Evolutionary conservation across 139 green algal species (phyloP).

Genomic region (Auxenochlorella pyrenoidosa): DNA sequence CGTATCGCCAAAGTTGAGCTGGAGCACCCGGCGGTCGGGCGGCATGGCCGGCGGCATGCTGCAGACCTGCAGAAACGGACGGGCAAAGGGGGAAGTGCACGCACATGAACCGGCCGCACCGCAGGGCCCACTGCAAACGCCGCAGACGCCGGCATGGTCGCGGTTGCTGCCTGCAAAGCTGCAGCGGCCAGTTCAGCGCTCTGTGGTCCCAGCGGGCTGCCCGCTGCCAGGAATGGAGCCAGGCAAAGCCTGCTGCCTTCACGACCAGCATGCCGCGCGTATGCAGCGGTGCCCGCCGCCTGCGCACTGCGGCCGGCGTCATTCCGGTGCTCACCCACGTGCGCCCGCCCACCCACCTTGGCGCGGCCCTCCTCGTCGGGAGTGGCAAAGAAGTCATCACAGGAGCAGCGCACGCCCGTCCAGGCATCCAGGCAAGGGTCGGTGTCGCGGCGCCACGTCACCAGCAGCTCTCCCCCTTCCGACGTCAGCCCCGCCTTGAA

Average conservation of each 20-base stretch:
- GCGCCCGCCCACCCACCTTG: not conserved
- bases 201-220: not conserved
- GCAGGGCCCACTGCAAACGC: no score
- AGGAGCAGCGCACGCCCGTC: constrained; percentile 50
- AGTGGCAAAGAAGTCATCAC: constrained; percentile 12
- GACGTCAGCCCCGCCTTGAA: constrained; percentile 48
- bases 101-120: no score
- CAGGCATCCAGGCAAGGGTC: constrained; percentile 57
- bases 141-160: no score
- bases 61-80: constrained; percentile 2
- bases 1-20: constrained; percentile 50
- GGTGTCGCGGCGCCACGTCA: constrained; percentile 36
- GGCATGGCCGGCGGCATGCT: not conserved
- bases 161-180: not conserved
- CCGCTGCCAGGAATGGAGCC: not conserved
- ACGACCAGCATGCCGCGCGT: not conserved
- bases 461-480: constrained; percentile 36
- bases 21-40: constrained; percentile 38
- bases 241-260: not conserved
- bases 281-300: no score
- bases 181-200: no score
- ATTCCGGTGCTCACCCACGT: no score
- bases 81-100: no score
- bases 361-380: not conserved
- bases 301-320: no score